These are phyloP conservation scores for Saccharomycopsis oosterbeekiorum DNA, from an alignment of 805 yeast genomes.

Conservation along the genomic window DNA sequence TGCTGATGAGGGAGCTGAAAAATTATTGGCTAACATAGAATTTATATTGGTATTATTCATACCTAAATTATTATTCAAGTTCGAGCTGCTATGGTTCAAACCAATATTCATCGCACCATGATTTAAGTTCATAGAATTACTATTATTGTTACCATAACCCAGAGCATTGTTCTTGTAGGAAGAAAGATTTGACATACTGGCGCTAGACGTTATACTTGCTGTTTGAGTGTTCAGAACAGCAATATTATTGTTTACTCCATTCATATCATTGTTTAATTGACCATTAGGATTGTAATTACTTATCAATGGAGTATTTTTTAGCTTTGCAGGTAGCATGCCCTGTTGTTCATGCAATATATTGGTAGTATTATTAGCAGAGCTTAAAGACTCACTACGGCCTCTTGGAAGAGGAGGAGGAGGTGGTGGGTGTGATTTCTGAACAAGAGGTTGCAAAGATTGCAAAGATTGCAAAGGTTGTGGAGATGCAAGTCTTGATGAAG, in stretches of 20 bases:
- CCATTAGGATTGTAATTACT: background rate
- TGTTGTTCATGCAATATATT: background rate
- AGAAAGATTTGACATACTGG: background rate
- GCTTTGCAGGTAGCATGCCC: background rate
- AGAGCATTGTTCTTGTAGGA: background rate
- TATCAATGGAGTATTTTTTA: background rate
- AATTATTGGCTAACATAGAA: background rate
- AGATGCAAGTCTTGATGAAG: constrained; percentile 17
- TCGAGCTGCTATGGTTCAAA: background rate
- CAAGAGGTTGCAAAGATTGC: constrained; percentile 3
- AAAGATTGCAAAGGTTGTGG: constrained; percentile 1
- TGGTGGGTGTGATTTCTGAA: constrained; percentile 22
- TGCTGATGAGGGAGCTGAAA: constrained; percentile 2
- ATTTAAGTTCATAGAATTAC: background rate
- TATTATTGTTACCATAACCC: background rate
- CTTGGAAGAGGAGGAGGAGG: constrained; percentile 32
- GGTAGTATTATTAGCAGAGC: background rate
- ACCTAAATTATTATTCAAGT: background rate
- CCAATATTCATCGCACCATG: background rate
- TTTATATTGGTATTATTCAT: background rate
- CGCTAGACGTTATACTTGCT: background rate
- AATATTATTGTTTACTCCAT: background rate
- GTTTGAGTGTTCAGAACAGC: background rate
- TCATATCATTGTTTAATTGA: background rate
- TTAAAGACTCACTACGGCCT: constrained; percentile 27